These are phyloP conservation scores for Salix exigua DNA, from an alignment of 345 rosid species.

Conservation along the genomic window DNA sequence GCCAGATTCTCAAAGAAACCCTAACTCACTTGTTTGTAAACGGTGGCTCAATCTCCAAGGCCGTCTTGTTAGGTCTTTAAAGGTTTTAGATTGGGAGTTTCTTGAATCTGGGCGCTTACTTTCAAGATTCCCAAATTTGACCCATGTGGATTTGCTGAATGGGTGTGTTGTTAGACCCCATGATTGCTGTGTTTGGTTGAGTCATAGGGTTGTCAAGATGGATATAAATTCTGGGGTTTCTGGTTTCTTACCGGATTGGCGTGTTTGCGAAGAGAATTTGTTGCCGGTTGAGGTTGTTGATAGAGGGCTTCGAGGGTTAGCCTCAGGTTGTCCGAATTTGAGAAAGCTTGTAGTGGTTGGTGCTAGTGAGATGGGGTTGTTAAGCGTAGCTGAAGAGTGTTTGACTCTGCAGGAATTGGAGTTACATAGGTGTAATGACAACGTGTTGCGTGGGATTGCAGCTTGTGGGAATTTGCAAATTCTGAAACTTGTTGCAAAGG, in stretches of 20 bases:
- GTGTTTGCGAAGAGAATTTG: conserved; percentile 45
- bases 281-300: conserved; percentile 49
- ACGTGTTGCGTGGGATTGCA: conserved; percentile 55
- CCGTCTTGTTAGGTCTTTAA: conserved; percentile 27
- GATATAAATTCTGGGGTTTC: conserved; percentile 15
- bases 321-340: conserved; percentile 46
- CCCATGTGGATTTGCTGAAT: conserved; percentile 24
- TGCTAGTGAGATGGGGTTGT: conserved; percentile 74
- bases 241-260: conserved; percentile 18
- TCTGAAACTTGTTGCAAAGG: conserved; percentile 66
- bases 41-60: conserved; percentile 37
- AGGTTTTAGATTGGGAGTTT: conserved; percentile 30
- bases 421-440: conserved; percentile 42
- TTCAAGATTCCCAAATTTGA: conserved; percentile 26
- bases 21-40: conserved; percentile 27
- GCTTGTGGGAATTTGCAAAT: conserved; percentile 83
- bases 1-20: conserved; percentile 17
- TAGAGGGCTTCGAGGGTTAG: conserved; percentile 21
- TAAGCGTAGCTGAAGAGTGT: conserved; percentile 71
- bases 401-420: conserved; percentile 73
- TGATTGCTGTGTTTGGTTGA: conserved; percentile 21
- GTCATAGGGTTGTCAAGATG: conserved; percentile 14
- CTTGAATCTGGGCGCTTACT: conserved; percentile 26
- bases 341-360: conserved; percentile 61
- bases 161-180: conserved; percentile 15